A percentile compares a stretch with the other conserved stretches of the same genome.
phyloP scores from a whole-genome alignment of 2,329 filamentous ascomycete species.

The Calonectria fujianensis region DNA sequence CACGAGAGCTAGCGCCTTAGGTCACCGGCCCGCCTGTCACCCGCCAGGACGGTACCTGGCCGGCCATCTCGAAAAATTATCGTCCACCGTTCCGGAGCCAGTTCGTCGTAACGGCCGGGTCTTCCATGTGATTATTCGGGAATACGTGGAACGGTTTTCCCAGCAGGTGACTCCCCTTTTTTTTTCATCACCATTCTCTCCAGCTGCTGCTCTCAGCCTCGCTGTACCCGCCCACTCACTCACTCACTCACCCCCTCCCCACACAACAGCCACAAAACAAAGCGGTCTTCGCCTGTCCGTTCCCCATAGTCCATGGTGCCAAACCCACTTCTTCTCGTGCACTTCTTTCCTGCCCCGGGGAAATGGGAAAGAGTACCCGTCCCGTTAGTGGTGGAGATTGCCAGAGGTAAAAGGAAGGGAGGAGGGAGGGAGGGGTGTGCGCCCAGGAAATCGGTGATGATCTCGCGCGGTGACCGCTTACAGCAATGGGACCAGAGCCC shows the following conservation, averaged over 20 bases:
- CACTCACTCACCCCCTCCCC: not conserved
- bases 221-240: not conserved
- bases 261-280: not conserved
- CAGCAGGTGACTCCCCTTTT: conserved; percentile 14
- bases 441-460: not conserved
- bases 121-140: conserved; percentile 39
- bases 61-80: conserved; percentile 52
- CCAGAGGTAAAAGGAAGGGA: not conserved
- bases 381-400: not conserved
- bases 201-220: conserved; percentile 8
- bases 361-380: not conserved
- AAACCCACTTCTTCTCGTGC: conserved; percentile 14
- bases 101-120: conserved; percentile 43
- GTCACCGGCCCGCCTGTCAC: not conserved
- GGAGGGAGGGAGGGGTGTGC: not conserved
- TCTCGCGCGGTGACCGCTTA: conserved; percentile 10
- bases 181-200: not conserved
- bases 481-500: conserved; percentile 11
- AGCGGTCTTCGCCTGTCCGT: conserved; percentile 23
- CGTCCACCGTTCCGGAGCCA: conserved; percentile 43
- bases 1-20: not conserved
- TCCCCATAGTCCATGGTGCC: conserved; percentile 13
- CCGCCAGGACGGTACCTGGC: conserved; percentile 14
- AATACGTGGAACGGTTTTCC: conserved; percentile 35
- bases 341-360: not conserved